Conservation (phyloP, 2,329 filamentous ascomycete genomes). For the Neurospora sp. region DNA sequence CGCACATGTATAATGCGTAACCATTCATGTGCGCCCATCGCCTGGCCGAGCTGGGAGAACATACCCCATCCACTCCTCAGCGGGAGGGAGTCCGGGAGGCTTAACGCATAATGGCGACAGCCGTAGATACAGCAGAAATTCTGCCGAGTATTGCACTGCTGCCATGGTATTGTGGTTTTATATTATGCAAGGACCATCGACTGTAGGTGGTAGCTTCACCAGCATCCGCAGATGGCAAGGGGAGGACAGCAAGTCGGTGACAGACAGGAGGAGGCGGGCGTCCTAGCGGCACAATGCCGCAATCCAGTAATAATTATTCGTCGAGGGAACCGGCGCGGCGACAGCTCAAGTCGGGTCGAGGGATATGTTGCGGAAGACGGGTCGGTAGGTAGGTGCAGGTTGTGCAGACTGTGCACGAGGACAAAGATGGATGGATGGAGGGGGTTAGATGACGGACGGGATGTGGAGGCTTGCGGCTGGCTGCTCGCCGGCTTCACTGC, state of each 20-base stretch:
- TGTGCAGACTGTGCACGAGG: neutral
- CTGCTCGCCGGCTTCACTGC: neutral
- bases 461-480: neutral
- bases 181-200: conserved; percentile 12
- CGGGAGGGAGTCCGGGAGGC: conserved; percentile 67
- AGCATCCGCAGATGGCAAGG: conserved; percentile 1
- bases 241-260: neutral
- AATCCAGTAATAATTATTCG: neutral
- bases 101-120: conserved; percentile 76
- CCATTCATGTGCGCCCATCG: neutral
- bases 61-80: conserved; percentile 96
- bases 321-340: neutral
- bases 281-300: neutral
- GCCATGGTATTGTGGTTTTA: conserved; percentile 29
- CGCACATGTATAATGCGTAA: neutral
- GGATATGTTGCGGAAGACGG: neutral
- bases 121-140: conserved; percentile 65
- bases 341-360: neutral
- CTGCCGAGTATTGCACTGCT: conserved; percentile 60
- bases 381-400: neutral
- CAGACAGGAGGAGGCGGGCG: neutral
- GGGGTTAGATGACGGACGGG: neutral
- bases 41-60: conserved; percentile 19
- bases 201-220: conserved; percentile 1
- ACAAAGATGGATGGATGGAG: neutral